Evolutionary conservation across 352 stramenopile genomes (phyloP), one percentile per base, ranked within the genome.

Genomic region (Thalassiosira mediterranea): DNA sequence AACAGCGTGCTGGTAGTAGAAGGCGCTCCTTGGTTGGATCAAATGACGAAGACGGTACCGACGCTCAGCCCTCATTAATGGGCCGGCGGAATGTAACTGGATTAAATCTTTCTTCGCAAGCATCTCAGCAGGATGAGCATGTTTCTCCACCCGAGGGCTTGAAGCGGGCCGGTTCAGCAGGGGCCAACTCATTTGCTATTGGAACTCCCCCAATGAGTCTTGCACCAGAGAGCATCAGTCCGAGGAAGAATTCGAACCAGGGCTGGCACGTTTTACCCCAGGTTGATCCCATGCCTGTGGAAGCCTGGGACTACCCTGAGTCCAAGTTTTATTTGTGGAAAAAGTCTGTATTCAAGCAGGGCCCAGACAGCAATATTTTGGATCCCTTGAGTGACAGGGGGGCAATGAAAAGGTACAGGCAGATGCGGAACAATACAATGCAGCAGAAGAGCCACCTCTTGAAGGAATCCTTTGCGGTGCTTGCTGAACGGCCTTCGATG

Each of bases 321-420:
- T 91, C 84, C 13, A 70, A 78, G 26, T 88, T 91, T 63, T 94
- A 83, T 59, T 26, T 40, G 13, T 94, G 86, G 86, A 88, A 91
- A 57, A 86, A 81, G 48, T 64, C 79, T 25, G 66, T 63, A 53
- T 94, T 92, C 77, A 56, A 65, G 38, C 28, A 78, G 1, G 72
- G 72, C 29, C 63, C 63, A 11, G 56, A 82, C 52, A 29, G 5
- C 19, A 46, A 73, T n/a, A 42, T 29, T 38, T 47, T 84, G 34
- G 91, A 95, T 71, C 79, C 84, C 34, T 67, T 95, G 17, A 90
- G 85, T 72, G 77, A 86, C 17, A 76, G 72, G n/a, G 90, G 88
- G 23, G 85, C 84, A 32, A 69, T 91, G 3, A 58, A 79, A 29
- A 72, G 79, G 23, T 94, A 94, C 59, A 72, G 77, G 7, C 67